These are phyloP conservation scores for Tagetes erecta DNA, from an alignment of 129 eudicot genomes.

Conservation along the genomic window DNA sequence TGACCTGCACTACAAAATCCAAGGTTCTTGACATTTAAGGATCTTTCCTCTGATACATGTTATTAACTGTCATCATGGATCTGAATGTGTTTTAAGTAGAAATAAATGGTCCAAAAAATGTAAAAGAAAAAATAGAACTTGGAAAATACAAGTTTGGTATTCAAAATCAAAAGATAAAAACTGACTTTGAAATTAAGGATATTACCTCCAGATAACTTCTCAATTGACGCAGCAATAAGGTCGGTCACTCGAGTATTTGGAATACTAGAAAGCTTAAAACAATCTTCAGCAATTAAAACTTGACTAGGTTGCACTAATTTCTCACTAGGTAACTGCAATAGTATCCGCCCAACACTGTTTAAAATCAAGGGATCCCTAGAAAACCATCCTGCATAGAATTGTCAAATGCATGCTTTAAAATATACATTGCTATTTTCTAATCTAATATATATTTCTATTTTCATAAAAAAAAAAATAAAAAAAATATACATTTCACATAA, in stretches of 20 bases:
- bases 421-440: neutral
- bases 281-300: constrained; percentile 78
- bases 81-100: neutral
- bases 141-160: neutral
- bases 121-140: neutral
- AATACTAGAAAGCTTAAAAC: constrained; percentile 68
- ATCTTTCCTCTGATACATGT: neutral
- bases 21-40: constrained; percentile 8
- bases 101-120: neutral
- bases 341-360: constrained; percentile 65
- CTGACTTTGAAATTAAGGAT: neutral
- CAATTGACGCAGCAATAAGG: constrained; percentile 45
- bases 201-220: constrained; percentile 73
- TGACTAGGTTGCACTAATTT: constrained; percentile 40
- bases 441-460: too few relatives aligned
- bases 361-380: constrained; percentile 67
- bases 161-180: neutral
- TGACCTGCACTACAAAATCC: constrained; percentile 46
- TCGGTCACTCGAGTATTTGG: constrained; percentile 49
- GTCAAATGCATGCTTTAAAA: neutral
- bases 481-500: neutral
- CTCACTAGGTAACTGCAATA: constrained; percentile 45
- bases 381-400: constrained; percentile 75
- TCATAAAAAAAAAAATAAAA: too few relatives aligned
- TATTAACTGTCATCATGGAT: neutral